phyloP scores from a whole-genome alignment of 768 basidiomycete genomes.

The Lyophyllum semitale region DNA sequence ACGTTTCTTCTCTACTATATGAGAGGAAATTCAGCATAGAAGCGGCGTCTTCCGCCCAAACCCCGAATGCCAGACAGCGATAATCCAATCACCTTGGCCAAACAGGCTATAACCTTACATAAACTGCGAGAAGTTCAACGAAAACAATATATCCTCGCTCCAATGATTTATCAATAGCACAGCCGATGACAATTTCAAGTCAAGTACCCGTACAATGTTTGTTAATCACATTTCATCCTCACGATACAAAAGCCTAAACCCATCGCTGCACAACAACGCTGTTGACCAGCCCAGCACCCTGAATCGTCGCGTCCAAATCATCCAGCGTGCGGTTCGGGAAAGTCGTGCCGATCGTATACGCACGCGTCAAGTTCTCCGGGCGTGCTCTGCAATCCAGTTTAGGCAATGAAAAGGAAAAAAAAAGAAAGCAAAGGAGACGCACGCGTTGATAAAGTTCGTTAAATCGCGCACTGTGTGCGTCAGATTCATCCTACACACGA shows the following conservation, averaged over 20 bases:
- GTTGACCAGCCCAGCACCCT: slow-evolving; percentile 72
- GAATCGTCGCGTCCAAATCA: slow-evolving; percentile 65
- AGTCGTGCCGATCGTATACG: slow-evolving; percentile 83
- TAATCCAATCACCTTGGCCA: too few relatives aligned
- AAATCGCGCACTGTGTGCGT: slow-evolving; percentile 88
- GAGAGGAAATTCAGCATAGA: too few relatives aligned
- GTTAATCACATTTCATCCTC: neutral
- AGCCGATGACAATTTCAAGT: too few relatives aligned
- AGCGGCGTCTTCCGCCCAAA: too few relatives aligned
- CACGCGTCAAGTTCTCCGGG: slow-evolving; percentile 59
- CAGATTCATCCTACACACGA: slow-evolving; percentile 86
- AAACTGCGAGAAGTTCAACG: too few relatives aligned
- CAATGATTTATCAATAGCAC: neutral
- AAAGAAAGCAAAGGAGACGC: slow-evolving; percentile 32
- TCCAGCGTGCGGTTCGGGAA: slow-evolving; percentile 82
- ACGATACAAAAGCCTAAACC: slow-evolving; percentile 34
- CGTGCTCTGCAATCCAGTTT: slow-evolving; percentile 51
- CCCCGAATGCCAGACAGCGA: too few relatives aligned
- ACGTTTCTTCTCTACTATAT: too few relatives aligned
- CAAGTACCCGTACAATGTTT: neutral
- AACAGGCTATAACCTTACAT: too few relatives aligned
- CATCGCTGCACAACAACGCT: slow-evolving; percentile 87
- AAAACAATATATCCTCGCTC: too few relatives aligned
- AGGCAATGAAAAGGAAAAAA: neutral
- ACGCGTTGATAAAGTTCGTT: slow-evolving; percentile 89